phyloP scores from a whole-genome alignment of 2,329 filamentous ascomycete species.

The Aspergillus floridensis region DNA sequence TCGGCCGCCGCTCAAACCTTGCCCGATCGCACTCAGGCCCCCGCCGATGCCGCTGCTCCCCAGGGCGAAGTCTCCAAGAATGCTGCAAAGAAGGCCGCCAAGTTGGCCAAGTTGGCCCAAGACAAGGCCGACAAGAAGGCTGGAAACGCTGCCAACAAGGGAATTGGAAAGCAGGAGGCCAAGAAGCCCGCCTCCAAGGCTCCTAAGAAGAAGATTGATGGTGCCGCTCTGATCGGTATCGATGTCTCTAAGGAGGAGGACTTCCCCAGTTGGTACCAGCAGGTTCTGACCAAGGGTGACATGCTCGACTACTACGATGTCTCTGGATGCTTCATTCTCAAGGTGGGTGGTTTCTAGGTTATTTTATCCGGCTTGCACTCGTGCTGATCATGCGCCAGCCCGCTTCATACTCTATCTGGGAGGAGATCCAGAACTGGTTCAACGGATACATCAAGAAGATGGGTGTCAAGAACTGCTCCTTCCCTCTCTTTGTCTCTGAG shows the following conservation, averaged over 20 bases:
- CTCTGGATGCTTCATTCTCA: constrained; percentile 94
- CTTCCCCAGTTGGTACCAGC: constrained; percentile 94
- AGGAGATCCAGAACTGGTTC: constrained; percentile 59
- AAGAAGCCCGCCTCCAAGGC: constrained; percentile 44
- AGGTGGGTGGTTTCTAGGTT: constrained; percentile 44
- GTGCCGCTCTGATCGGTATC: constrained; percentile 74
- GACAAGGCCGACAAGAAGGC: constrained; percentile 46
- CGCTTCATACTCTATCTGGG: constrained; percentile 66
- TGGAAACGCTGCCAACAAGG: constrained; percentile 47
- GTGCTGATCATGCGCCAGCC: constrained; percentile 44
- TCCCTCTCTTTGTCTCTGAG: constrained; percentile 90
- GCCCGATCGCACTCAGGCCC: constrained; percentile 41
- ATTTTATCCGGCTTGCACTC: background rate
- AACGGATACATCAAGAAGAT: constrained; percentile 76
- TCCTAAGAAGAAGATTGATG: constrained; percentile 57
- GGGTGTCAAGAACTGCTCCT: constrained; percentile 93
- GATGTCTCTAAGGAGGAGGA: constrained; percentile 81
- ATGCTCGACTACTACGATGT: constrained; percentile 99
- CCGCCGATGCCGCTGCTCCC: constrained; percentile 35
- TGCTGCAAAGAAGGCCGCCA: constrained; percentile 28
- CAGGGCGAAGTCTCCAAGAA: constrained; percentile 36
- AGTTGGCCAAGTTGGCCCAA: constrained; percentile 24
- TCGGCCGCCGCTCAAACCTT: constrained; percentile 32
- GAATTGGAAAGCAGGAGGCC: constrained; percentile 44
- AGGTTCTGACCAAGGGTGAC: constrained; percentile 93